These are phyloP conservation scores for Salix dunnii DNA, from an alignment of 345 rosid genomes.

Conservation along the genomic window DNA sequence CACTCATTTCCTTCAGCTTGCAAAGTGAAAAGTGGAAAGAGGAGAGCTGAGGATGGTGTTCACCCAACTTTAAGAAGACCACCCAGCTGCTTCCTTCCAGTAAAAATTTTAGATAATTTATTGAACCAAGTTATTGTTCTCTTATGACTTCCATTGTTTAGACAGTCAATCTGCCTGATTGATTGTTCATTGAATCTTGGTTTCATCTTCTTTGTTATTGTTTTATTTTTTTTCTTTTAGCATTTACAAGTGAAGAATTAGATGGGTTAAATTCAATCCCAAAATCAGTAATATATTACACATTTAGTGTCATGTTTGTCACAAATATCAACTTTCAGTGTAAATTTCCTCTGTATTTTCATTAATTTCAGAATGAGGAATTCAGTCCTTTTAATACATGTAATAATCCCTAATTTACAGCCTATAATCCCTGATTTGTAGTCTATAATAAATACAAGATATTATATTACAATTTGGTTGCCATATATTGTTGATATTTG, in stretches of 20 bases:
- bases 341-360: too few species aligned
- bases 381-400: too few species aligned
- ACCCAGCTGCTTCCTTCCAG: slow-evolving; percentile 13
- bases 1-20: neutral
- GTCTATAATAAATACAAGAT: too few species aligned
- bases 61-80: slow-evolving; percentile 17
- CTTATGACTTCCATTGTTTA: neutral
- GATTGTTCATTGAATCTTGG: neutral
- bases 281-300: neutral
- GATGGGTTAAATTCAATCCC: neutral
- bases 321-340: too few species aligned
- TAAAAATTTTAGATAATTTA: slow-evolving; percentile 24
- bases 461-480: too few species aligned
- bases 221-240: neutral
- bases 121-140: neutral
- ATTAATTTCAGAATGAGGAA: too few species aligned
- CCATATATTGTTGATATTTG: too few species aligned
- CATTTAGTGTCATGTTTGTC: neutral
- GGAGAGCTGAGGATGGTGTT: slow-evolving; percentile 9
- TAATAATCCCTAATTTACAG: too few species aligned
- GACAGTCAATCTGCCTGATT: neutral
- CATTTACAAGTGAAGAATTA: neutral
- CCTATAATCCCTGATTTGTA: too few species aligned
- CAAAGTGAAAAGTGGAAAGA: slow-evolving; percentile 14
- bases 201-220: neutral